These are phyloP conservation scores for Penicillium taxi DNA, from an alignment of 495 filamentous ascomycete species.

Conservation along the genomic window DNA sequence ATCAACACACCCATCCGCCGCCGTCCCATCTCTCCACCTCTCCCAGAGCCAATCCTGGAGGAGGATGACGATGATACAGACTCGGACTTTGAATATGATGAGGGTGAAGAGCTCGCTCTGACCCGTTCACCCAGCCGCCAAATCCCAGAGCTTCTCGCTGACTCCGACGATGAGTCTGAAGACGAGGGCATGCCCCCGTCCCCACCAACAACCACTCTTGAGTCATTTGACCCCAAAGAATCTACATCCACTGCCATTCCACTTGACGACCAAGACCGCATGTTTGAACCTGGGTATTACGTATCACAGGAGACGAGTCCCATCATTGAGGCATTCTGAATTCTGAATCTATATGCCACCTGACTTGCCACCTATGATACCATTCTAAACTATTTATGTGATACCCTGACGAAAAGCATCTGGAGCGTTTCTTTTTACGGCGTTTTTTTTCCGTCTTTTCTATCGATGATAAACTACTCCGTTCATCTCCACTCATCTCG, in stretches of 20 bases:
- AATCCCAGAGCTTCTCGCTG: slow-evolving; percentile 68
- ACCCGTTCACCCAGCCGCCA: slow-evolving; percentile 65
- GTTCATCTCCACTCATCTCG: slow-evolving; percentile 6
- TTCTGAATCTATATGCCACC: slow-evolving; percentile 4
- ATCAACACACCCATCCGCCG: slow-evolving; percentile 31
- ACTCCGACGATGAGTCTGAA: slow-evolving; percentile 59
- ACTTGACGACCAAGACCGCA: slow-evolving; percentile 32
- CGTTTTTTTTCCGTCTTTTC: slow-evolving; percentile 1
- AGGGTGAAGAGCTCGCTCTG: slow-evolving; percentile 60
- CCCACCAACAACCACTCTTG: slow-evolving; percentile 57
- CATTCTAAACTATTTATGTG: slow-evolving; percentile 16
- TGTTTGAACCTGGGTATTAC: slow-evolving; percentile 57
- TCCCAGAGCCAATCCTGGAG: slow-evolving; percentile 36
- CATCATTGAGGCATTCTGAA: slow-evolving; percentile 39
- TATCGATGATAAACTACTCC: too few relatives aligned
- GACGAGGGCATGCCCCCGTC: slow-evolving; percentile 79
- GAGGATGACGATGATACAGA: slow-evolving; percentile 47
- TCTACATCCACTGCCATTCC: slow-evolving; percentile 45
- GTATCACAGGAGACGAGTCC: slow-evolving; percentile 41
- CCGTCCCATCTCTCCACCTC: slow-evolving; percentile 32
- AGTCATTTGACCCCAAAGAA: slow-evolving; percentile 65
- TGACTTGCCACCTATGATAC: slow-evolving; percentile 7
- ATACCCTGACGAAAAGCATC: slow-evolving; percentile 18
- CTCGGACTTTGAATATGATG: slow-evolving; percentile 53
- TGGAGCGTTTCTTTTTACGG: slow-evolving; percentile 6